phyloP scores from a whole-genome alignment of 2,329 filamentous ascomycete species.

The Madurella mycetomatis region DNA sequence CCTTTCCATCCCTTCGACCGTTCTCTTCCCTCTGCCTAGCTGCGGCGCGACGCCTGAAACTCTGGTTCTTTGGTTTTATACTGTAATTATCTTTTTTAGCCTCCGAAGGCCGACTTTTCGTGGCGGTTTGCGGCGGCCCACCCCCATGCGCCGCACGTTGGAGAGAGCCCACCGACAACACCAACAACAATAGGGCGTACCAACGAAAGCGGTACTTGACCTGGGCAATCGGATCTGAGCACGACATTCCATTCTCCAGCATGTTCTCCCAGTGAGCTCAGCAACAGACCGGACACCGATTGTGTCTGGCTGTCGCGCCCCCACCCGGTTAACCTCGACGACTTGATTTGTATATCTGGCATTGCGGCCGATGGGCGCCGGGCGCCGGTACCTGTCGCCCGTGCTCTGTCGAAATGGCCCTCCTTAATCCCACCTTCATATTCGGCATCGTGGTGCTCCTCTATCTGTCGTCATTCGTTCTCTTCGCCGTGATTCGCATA shows the following conservation, averaged over 20 bases:
- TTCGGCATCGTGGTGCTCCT: conserved; percentile 79
- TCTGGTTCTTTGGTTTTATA: neutral
- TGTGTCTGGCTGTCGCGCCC: conserved; percentile 10
- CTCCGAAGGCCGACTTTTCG: neutral
- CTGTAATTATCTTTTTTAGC: neutral
- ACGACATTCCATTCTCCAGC: conserved; percentile 16
- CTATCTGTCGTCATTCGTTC: conserved; percentile 86
- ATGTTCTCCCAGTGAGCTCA: conserved; percentile 18
- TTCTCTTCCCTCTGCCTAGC: neutral
- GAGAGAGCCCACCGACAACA: neutral
- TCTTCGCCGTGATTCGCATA: conserved; percentile 90
- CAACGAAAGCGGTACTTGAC: neutral
- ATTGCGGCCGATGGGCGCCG: conserved; percentile 14
- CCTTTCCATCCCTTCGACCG: too few relatives aligned
- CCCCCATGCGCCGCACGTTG: conserved; percentile 2
- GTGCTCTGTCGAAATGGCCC: conserved; percentile 49
- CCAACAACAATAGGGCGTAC: neutral
- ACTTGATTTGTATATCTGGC: conserved; percentile 2
- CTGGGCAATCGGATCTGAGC: conserved; percentile 11
- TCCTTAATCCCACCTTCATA: conserved; percentile 73
- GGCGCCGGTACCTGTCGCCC: conserved; percentile 14
- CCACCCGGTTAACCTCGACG: conserved; percentile 3
- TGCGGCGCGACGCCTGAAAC: neutral
- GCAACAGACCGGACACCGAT: conserved; percentile 10
- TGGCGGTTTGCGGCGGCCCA: neutral